phyloP scores from a whole-genome alignment of 768 basidiomycete genomes.

The Russula vinacea region DNA sequence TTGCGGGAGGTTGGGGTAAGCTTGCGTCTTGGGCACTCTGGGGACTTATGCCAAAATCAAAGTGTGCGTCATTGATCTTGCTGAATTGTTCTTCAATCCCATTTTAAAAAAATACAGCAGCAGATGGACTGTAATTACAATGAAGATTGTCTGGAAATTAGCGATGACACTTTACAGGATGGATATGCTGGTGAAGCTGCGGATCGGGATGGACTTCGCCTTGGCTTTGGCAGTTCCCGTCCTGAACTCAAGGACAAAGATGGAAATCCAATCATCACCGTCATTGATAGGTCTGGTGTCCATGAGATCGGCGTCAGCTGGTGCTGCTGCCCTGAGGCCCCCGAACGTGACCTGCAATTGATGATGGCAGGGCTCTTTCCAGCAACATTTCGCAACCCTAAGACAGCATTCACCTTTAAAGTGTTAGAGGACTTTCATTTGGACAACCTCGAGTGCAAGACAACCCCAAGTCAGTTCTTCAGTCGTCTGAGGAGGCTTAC shows the following conservation, averaged over 20 bases:
- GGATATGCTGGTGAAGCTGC: background rate
- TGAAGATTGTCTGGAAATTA: background rate
- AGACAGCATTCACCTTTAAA: background rate
- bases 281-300: slow-evolving; percentile 8
- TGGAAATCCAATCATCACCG: background rate
- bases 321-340: slow-evolving; percentile 3
- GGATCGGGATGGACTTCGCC: background rate
- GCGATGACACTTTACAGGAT: background rate
- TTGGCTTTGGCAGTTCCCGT: background rate
- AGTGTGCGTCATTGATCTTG: background rate
- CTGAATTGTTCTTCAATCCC: background rate
- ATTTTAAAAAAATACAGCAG: background rate
- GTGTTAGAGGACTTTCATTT: background rate
- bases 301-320: slow-evolving; percentile 5
- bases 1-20: slow-evolving; percentile 3
- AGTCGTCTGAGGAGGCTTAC: background rate
- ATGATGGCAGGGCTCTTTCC: slow-evolving; percentile 3
- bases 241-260: background rate
- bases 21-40: slow-evolving; percentile 7
- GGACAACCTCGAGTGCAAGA: background rate
- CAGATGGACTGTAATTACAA: background rate
- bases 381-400: background rate
- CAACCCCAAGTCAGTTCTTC: background rate
- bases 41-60: background rate
- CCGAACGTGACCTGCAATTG: background rate